Evolutionary conservation across 768 basidiomycete genomes (phyloP).

Genomic region (Pisolithus marmoratus): DNA sequence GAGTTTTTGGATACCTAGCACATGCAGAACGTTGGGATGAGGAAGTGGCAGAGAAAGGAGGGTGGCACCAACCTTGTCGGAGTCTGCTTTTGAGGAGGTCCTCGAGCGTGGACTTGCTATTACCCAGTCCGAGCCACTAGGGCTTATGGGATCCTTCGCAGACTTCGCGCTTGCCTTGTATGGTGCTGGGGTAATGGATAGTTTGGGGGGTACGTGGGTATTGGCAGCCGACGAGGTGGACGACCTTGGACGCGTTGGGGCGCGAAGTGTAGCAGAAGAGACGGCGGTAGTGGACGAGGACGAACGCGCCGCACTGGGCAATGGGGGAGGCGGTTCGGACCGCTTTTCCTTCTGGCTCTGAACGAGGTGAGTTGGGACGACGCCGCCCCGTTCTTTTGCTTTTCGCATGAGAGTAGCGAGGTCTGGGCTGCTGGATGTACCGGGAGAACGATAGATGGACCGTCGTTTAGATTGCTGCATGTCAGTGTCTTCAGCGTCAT

Average conservation of each 20-base stretch:
- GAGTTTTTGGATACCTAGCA: conserved; percentile 45
- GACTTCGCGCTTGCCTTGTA: conserved; percentile 15
- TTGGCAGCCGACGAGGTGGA: conserved; percentile 34
- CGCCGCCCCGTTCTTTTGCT: conserved; percentile 63
- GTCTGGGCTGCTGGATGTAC: conserved; percentile 89
- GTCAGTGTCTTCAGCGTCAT: conserved; percentile 62
- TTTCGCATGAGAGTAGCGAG: conserved; percentile 82
- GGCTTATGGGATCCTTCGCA: conserved; percentile 27
- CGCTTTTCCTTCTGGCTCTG: conserved; percentile 30
- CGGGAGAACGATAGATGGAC: conserved; percentile 82
- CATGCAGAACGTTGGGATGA: conserved; percentile 1
- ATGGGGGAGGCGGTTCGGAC: conserved; percentile 39
- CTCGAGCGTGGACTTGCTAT: conserved; percentile 40
- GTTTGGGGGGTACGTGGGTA: conserved; percentile 25
- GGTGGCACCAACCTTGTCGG: conserved; percentile 42
- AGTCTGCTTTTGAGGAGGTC: conserved; percentile 38
- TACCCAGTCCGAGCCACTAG: conserved; percentile 41
- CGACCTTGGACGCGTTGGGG: conserved; percentile 34
- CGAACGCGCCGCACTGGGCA: conserved; percentile 28
- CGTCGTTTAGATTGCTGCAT: conserved; percentile 64
- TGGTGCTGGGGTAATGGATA: conserved; percentile 31
- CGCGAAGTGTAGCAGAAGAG: neutral
- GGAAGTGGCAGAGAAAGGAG: neutral
- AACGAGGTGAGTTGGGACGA: conserved; percentile 31
- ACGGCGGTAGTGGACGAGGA: conserved; percentile 16